Conservation (phyloP, 176 grass and related monocot genomes). For the Musa beccarii region DNA sequence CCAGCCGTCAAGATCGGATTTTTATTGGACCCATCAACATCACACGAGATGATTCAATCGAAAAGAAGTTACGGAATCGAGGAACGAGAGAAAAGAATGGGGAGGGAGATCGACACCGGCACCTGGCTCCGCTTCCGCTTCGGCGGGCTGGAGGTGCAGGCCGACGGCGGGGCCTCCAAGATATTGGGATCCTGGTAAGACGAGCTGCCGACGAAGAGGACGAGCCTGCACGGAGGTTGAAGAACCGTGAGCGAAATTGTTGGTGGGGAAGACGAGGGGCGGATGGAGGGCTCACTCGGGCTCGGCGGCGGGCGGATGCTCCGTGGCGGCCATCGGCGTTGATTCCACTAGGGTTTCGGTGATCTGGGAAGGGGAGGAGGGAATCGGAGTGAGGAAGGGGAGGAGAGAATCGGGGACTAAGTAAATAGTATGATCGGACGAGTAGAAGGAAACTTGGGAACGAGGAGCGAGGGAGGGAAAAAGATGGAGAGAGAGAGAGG, state of each 20-base stretch:
- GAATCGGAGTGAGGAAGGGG: background rate
- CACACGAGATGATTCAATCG: background rate
- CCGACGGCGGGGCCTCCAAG: conserved; percentile 35
- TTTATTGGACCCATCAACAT: background rate
- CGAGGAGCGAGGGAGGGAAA: too few relatives aligned
- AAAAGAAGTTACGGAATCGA: background rate
- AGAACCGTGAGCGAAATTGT: background rate
- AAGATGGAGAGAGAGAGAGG: too few relatives aligned
- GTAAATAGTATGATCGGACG: background rate
- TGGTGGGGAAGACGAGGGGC: background rate
- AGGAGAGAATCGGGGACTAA: background rate
- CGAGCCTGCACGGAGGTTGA: conserved; percentile 15
- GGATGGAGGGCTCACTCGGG: background rate
- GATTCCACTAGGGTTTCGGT: background rate
- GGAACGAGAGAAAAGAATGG: background rate
- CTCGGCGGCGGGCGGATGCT: background rate
- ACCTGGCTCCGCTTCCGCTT: conserved; percentile 45
- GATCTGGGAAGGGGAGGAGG: background rate
- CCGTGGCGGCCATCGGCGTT: background rate
- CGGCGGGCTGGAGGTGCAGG: conserved; percentile 28
- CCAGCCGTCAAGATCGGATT: background rate
- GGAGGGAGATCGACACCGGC: conserved; percentile 9
- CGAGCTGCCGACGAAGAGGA: conserved; percentile 1
- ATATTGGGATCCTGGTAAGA: conserved; percentile 28
- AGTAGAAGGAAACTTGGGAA: too few relatives aligned